phyloP scores from a whole-genome alignment of 2,329 filamentous ascomycete species.

The Trichophyton mentagrophytes region DNA sequence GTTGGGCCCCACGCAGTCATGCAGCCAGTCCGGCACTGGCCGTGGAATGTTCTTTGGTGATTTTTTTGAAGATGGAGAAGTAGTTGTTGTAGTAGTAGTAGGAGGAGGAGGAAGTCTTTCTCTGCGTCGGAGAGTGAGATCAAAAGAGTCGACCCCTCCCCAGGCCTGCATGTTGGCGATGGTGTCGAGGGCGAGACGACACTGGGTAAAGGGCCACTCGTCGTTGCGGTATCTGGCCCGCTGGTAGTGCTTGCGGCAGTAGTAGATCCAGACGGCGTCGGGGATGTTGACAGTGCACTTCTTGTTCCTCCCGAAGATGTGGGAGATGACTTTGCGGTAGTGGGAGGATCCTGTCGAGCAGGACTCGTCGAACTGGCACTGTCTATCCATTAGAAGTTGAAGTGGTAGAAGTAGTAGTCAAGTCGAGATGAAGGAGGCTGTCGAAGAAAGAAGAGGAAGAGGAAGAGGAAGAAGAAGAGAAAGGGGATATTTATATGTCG shows the following conservation, averaged over 20 bases:
- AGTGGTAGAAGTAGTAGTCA: not conserved
- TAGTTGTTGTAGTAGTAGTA: not conserved
- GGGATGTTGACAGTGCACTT: slow-evolving; percentile 59
- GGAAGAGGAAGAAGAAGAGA: not conserved
- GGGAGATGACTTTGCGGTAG: slow-evolving; percentile 62
- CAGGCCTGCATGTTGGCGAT: slow-evolving; percentile 51
- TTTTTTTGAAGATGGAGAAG: slow-evolving; percentile 1
- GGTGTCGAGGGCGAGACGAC: slow-evolving; percentile 50
- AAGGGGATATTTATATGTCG: not conserved
- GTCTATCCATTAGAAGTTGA: not conserved
- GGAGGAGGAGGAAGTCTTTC: slow-evolving; percentile 29
- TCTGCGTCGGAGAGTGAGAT: slow-evolving; percentile 50
- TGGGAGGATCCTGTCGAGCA: slow-evolving; percentile 29
- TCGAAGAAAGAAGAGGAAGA: not conserved
- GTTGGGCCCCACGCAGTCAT: slow-evolving; percentile 13
- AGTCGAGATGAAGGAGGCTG: not conserved
- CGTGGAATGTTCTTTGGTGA: slow-evolving; percentile 19
- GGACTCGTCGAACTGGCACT: slow-evolving; percentile 14
- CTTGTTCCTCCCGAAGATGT: slow-evolving; percentile 76
- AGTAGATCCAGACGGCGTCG: slow-evolving; percentile 57
- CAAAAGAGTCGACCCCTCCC: slow-evolving; percentile 49
- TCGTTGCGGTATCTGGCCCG: slow-evolving; percentile 55
- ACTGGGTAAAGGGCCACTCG: slow-evolving; percentile 48
- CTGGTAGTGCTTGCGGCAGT: slow-evolving; percentile 75
- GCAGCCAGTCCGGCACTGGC: slow-evolving; percentile 26